Evolutionary conservation across 805 yeast species (phyloP).

Genomic region (Saccharomycopsis synnaedendra): DNA sequence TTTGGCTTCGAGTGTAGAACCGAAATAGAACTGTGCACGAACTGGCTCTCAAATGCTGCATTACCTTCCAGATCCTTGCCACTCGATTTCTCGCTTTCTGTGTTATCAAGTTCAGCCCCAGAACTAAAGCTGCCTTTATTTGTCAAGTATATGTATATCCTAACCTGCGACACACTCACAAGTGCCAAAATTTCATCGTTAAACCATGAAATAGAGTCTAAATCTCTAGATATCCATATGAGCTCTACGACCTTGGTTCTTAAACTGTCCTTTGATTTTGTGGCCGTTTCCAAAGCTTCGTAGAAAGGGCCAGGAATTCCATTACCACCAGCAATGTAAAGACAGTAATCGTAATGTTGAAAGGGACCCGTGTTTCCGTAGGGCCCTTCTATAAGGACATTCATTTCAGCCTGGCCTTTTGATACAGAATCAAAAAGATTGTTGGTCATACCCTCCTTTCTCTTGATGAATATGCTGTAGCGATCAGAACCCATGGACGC

Average conservation of each 20-base stretch:
- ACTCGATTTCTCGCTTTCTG: not conserved
- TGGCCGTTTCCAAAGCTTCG: slow-evolving; percentile 24
- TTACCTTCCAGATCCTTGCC: too few species aligned
- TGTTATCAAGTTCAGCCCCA: not conserved
- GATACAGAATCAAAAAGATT: slow-evolving; percentile 24
- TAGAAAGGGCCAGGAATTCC: slow-evolving; percentile 43
- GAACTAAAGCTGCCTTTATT: slow-evolving; percentile 12
- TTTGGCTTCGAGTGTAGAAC: not conserved
- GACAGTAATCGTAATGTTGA: slow-evolving; percentile 27
- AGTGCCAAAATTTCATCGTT: slow-evolving; percentile 25
- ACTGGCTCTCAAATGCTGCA: not conserved
- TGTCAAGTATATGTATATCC: slow-evolving; percentile 28
- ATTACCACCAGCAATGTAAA: slow-evolving; percentile 39
- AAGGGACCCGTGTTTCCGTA: slow-evolving; percentile 38
- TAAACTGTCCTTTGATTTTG: slow-evolving; percentile 10
- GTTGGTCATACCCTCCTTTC: slow-evolving; percentile 47
- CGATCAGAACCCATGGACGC: too few species aligned
- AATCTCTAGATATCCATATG: slow-evolving; percentile 52
- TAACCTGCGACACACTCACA: slow-evolving; percentile 16
- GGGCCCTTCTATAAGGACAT: slow-evolving; percentile 49
- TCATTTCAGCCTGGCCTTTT: slow-evolving; percentile 20
- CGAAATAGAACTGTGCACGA: not conserved
- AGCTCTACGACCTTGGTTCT: slow-evolving; percentile 27
- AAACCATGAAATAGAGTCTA: slow-evolving; percentile 39
- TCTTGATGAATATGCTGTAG: slow-evolving; percentile 29